These are phyloP conservation scores for Dalechampia spathulata DNA, from an alignment of 441 rosid genomes.

Conservation along the genomic window DNA sequence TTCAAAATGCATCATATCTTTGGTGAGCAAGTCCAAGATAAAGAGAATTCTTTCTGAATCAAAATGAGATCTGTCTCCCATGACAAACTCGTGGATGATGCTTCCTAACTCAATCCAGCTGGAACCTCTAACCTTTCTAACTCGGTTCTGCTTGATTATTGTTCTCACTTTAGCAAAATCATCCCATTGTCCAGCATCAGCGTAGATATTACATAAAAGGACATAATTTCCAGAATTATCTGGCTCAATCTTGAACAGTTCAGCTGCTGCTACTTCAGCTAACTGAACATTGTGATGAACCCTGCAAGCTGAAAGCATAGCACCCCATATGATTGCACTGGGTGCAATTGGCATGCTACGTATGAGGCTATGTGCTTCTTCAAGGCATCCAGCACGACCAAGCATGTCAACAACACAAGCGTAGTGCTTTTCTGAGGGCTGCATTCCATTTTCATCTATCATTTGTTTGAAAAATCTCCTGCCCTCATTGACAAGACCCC, in stretches of 20 bases:
- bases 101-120: conserved; percentile 55
- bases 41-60: conserved; percentile 24
- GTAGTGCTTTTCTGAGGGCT: conserved; percentile 50
- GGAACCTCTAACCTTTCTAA: conserved; percentile 63
- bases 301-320: conserved; percentile 59
- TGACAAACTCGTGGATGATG: conserved; percentile 38
- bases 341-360: conserved; percentile 48
- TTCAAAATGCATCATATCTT: conserved; percentile 29
- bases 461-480: conserved; percentile 47
- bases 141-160: conserved; percentile 53
- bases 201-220: conserved; percentile 50
- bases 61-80: conserved; percentile 54
- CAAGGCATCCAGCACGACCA: conserved; percentile 55
- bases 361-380: conserved; percentile 57
- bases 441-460: conserved; percentile 40
- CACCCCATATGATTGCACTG: conserved; percentile 62
- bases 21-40: conserved; percentile 17
- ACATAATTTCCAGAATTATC: conserved; percentile 62
- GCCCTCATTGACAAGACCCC: conserved; percentile 59
- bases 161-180: conserved; percentile 51
- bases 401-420: conserved; percentile 68
- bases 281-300: conserved; percentile 43
- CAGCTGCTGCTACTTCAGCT: conserved; percentile 59
- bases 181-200: conserved; percentile 58
- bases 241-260: conserved; percentile 66